These are phyloP conservation scores for sunflower (Helianthus annuus) DNA, from an alignment of 129 eudicot genomes.

Conservation along the genomic window HanXRQr2.0-SUNRISE NC_035435.2:149198292-149198791, in stretches of 20 bases:
- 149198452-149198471: background rate
- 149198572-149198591: too few relatives aligned
- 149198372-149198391: background rate
- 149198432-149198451: background rate
- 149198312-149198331: background rate
- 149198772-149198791: too few relatives aligned
- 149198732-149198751: too few relatives aligned
- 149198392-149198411: background rate
- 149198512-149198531: background rate
- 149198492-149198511: background rate
- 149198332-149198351: background rate
- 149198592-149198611: too few relatives aligned
- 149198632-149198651: too few relatives aligned
- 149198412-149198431: too few relatives aligned
- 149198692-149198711: too few relatives aligned
- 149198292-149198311: background rate
- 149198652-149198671: too few relatives aligned
- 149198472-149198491: background rate
- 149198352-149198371: background rate
- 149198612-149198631: too few relatives aligned
- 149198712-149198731: too few relatives aligned
- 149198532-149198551: background rate
- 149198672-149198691: too few relatives aligned
- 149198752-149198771: too few relatives aligned
- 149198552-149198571: background rate